These are phyloP conservation scores for Ogataea corticis DNA, from an alignment of 805 yeast genomes.

Conservation along the genomic window DNA sequence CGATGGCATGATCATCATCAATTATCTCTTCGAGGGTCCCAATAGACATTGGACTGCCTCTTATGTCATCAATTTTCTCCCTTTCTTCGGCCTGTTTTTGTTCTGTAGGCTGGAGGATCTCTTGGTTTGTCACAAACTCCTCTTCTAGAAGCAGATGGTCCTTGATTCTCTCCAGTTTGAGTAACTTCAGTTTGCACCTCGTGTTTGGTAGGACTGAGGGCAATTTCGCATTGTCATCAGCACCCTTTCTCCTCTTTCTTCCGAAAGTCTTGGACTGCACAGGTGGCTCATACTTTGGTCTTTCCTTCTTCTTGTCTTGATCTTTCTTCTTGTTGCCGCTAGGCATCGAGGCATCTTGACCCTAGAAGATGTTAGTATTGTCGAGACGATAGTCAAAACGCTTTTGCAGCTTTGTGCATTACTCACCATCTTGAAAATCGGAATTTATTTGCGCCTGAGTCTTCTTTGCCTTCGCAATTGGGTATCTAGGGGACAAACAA, in stretches of 20 bases:
- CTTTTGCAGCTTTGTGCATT: neutral
- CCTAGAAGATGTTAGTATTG: slow-evolving; percentile 25
- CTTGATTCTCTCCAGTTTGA: slow-evolving; percentile 93
- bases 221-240: slow-evolving; percentile 67
- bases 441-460: neutral
- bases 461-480: slow-evolving; percentile 1
- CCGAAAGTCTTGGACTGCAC: slow-evolving; percentile 87
- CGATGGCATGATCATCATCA: slow-evolving; percentile 98
- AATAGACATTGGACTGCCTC: slow-evolving; percentile 95
- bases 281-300: slow-evolving; percentile 98
- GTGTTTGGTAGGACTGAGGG: slow-evolving; percentile 91
- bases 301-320: slow-evolving; percentile 60
- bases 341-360: slow-evolving; percentile 39
- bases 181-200: slow-evolving; percentile 85
- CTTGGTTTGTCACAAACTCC: slow-evolving; percentile 93
- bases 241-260: slow-evolving; percentile 90
- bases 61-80: slow-evolving; percentile 89
- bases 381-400: too few relatives aligned
- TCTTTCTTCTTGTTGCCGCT: slow-evolving; percentile 35
- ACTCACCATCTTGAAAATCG: slow-evolving; percentile 19
- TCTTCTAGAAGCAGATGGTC: slow-evolving; percentile 94
- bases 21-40: slow-evolving; percentile 96
- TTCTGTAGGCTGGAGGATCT: slow-evolving; percentile 92
- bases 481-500: too few relatives aligned
- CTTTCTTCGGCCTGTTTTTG: slow-evolving; percentile 96